Conservation (phyloP, 768 basidiomycete species). For the Termitomyces sp. region DNA sequence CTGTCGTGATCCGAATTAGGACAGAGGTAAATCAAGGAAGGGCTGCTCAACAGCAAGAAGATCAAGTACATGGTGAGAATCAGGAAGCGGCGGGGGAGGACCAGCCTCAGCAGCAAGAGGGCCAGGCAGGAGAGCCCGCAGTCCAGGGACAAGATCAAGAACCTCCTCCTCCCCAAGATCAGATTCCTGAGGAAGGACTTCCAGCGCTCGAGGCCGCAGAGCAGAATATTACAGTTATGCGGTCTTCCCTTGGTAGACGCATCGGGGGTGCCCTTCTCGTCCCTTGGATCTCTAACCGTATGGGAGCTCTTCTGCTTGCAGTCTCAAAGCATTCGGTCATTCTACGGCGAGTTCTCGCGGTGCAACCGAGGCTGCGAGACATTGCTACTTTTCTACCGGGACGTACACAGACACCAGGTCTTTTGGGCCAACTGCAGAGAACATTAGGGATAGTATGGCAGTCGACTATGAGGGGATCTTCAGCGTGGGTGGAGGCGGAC, state of each 20-base stretch:
- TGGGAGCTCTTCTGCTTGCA: slow-evolving; percentile 57
- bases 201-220: slow-evolving; percentile 48
- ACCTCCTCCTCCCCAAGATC: slow-evolving; percentile 19
- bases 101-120: slow-evolving; percentile 14
- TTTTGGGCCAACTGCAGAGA: slow-evolving; percentile 22
- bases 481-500: slow-evolving; percentile 62
- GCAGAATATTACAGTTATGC: slow-evolving; percentile 52
- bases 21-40: slow-evolving; percentile 20
- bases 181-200: slow-evolving; percentile 21
- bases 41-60: slow-evolving; percentile 10
- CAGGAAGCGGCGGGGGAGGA: slow-evolving; percentile 16
- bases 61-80: slow-evolving; percentile 9
- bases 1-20: slow-evolving; percentile 31
- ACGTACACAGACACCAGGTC: background rate
- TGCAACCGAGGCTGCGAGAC: slow-evolving; percentile 20
- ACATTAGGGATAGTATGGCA: slow-evolving; percentile 34
- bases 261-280: slow-evolving; percentile 67
- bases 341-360: slow-evolving; percentile 35
- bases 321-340: slow-evolving; percentile 42
- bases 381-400: slow-evolving; percentile 10
- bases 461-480: slow-evolving; percentile 50
- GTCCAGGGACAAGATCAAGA: slow-evolving; percentile 19
- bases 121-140: slow-evolving; percentile 11
- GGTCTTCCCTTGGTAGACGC: slow-evolving; percentile 57
- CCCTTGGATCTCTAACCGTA: slow-evolving; percentile 58